Evolutionary conservation across 1,284 basidiomycete species (phyloP).

Genomic region (Cryptococcus sp.): DNA sequence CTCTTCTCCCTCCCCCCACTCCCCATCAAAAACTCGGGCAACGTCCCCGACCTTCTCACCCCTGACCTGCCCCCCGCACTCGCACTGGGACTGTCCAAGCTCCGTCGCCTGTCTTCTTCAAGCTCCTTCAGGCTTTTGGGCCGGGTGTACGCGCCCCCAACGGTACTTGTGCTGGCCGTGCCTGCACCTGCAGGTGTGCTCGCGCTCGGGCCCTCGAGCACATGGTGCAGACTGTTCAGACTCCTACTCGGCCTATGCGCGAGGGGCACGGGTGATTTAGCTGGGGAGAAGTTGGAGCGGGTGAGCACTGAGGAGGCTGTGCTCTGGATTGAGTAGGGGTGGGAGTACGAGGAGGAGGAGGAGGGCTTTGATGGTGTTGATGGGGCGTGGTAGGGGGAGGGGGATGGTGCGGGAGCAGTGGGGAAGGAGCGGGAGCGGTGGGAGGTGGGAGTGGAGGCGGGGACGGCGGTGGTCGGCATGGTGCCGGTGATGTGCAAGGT

Average conservation of each 20-base stretch:
- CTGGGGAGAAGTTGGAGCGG: constrained; percentile 33
- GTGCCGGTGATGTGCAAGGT: no score
- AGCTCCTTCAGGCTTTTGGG: constrained; percentile 4
- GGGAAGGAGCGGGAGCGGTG: constrained; percentile 5
- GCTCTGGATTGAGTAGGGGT: constrained; percentile 35
- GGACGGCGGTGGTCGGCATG: no score
- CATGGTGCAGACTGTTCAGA: constrained; percentile 23
- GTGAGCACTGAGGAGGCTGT: constrained; percentile 33
- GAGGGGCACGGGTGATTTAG: constrained; percentile 21
- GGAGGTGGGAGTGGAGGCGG: no score
- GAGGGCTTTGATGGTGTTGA: constrained; percentile 9
- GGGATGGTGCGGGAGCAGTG: constrained; percentile 9
- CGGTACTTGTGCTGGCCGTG: not conserved
- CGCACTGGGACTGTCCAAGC: constrained; percentile 23
- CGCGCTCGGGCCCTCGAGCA: not conserved
- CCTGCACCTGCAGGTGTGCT: not conserved
- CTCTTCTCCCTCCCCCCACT: constrained; percentile 5
- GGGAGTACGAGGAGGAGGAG: constrained; percentile 24
- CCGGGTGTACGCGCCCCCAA: not conserved
- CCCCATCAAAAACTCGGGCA: constrained; percentile 19
- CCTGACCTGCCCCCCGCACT: constrained; percentile 8
- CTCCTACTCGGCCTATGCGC: constrained; percentile 27
- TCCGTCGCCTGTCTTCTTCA: constrained; percentile 24
- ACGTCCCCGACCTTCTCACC: constrained; percentile 25
- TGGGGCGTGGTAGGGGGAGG: not conserved